These are phyloP conservation scores for Linum lewisii DNA, from an alignment of 345 rosid genomes.

Conservation along the genomic window DNA sequence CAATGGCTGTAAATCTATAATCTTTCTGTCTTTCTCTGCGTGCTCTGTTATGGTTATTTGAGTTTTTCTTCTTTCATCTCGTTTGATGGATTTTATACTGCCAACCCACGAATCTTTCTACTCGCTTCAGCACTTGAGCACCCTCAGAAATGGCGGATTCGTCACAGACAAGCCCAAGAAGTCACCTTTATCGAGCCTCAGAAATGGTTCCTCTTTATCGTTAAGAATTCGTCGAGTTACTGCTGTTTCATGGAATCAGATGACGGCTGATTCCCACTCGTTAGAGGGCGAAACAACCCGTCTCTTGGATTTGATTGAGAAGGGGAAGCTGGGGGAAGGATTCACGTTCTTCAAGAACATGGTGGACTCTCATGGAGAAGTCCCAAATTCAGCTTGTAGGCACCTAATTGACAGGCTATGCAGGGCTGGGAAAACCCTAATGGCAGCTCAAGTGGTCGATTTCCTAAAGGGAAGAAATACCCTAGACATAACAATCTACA, in stretches of 20 bases:
- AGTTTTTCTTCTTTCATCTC: no score
- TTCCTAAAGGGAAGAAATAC: no score
- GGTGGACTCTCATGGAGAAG: constrained; percentile 53
- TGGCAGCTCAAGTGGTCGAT: constrained; percentile 58
- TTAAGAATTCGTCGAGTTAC: constrained; percentile 23
- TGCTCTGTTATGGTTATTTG: no score
- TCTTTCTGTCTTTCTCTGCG: no score
- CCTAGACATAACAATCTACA: no score
- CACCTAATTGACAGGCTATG: constrained; percentile 72
- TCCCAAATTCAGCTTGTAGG: constrained; percentile 64
- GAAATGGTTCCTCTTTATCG: constrained; percentile 10
- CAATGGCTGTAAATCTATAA: no score
- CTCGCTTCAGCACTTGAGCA: constrained; percentile 34
- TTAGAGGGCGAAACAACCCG: constrained; percentile 42
- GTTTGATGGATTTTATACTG: no score
- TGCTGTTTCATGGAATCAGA: constrained; percentile 27
- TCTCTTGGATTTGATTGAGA: constrained; percentile 47
- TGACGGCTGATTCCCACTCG: constrained; percentile 19
- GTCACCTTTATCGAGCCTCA: constrained; percentile 4
- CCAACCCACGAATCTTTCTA: no score
- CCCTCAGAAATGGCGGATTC: constrained; percentile 20
- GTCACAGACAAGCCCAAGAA: constrained; percentile 18
- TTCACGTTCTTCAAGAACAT: constrained; percentile 59
- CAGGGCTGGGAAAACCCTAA: constrained; percentile 51
- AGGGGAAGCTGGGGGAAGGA: constrained; percentile 60